Evolutionary conservation across 805 yeast genomes (phyloP), one percentile per base, ranked within the genome.

Genomic region (Wickerhamiella dianesei): DNA sequence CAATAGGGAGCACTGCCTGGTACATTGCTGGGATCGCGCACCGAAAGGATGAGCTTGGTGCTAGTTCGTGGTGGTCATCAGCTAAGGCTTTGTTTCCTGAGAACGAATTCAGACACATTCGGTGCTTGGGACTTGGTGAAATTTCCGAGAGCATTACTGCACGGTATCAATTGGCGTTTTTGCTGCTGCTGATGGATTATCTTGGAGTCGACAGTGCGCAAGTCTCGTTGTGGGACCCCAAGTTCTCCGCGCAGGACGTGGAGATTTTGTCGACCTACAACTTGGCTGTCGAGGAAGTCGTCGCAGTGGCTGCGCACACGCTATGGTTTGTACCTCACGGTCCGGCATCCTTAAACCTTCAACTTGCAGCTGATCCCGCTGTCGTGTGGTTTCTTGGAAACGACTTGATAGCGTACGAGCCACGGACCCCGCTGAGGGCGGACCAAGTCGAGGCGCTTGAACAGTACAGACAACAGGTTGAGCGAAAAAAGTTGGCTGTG

Each of bases 301-400:
- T 57, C 19, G 54, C 47, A 16, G 44, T 46, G 8, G 40, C 51
- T 0, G 46, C 39, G 3, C 4, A 40, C 1, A 17, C 37, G 3
- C 61, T 83, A 2, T 80, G 66, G 59, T 82, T 75, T 56, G 67
- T 83, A 42, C 94, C 94, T 0, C 94, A 83, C 64, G 89, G 88
- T 0, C 84, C 86, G 1, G 61, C 80, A 37, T 46, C 56, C 1
- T 52, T 66, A 2, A 55, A 59, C 4, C 56, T 57, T 16, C 18
- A 40, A 6, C 50, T 60, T 17, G 50, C 56, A 12, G 44, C 43
- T 3, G 18, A 29, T 4, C 37, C 52, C 18, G 41, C 42, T 3
- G 18, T 36, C 8, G 43, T 36, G 16, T 20, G 49, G 3, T 52
- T 48, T 36, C 40, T 59, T n/a, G 63, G 63, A 2, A 59, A 59